Base-by-base conservation (phyloP, 2,329 filamentous ascomycete genomes). In the Amauroascus niger region DNA sequence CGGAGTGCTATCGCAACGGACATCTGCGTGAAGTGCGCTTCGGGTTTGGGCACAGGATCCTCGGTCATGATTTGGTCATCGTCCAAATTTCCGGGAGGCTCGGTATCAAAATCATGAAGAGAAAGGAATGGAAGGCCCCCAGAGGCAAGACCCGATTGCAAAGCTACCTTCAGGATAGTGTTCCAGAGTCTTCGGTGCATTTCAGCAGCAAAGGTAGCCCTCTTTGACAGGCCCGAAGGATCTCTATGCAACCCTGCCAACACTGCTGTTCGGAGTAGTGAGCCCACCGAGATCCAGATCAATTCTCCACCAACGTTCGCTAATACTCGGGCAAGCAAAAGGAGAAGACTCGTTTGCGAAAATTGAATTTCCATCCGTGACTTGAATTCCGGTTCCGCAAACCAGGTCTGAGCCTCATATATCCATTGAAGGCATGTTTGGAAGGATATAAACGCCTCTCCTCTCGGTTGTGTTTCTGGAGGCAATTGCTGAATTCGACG, bases 1-100 rank as follows among this genome's bases (percentile, higher is more conserved):
- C 73, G 58, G 0, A 78, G 61, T 1, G 74, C 70, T 1, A 80
- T 67, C 33, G 77, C 71, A 1, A 80, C 64, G 0, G 78, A 78
- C 52, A 74, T 76, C 41, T 78, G 71, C 0, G 79, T 78, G 48
- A 71, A 73, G 6, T 57, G 58, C 18, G 61, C 56, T 1, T 67
- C 59, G 0, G 70, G 68, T 14, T 67, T 69, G 0, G 70, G 63
- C 0, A 9, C 57, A 56, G 57, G 53, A 28, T 51, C 41, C 30
- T 20, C 47, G 26, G 24, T 18, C 32, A 39, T 20, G 18, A 70
- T 51, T 33, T 69, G 66, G 1, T 61, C 52, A 52, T 73, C 71
- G 37, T 70, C 64, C 55, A 67, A 65, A 51, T 73, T 71, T 9
- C 65, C 64, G 0, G 71, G 70, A 6, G 62, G 53, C 41, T 65